Conservation (phyloP, 139 green algal genomes). For the Pleodorina starrii region DNA sequence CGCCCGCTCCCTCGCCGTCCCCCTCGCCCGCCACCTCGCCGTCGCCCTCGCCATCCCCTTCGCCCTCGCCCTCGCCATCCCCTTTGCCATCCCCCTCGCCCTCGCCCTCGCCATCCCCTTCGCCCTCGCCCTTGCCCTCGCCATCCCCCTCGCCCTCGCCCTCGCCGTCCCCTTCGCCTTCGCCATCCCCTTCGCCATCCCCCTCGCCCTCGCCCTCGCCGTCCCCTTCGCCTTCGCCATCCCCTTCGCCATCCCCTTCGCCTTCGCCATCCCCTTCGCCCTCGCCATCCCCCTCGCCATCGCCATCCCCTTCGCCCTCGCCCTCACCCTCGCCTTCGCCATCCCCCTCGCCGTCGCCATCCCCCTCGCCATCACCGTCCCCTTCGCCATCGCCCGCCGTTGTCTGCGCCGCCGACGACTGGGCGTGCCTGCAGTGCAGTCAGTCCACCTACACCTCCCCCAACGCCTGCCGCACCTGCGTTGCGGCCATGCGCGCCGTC, state of each 20-base stretch:
- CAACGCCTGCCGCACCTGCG: background rate
- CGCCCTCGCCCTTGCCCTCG: background rate
- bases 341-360: background rate
- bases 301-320: background rate
- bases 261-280: background rate
- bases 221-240: background rate
- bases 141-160: background rate
- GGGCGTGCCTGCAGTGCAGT: slow-evolving; percentile 9
- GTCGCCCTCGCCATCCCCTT: background rate
- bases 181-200: background rate
- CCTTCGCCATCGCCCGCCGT: background rate
- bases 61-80: background rate
- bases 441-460: background rate
- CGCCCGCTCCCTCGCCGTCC: background rate
- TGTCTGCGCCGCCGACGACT: background rate
- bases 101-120: background rate
- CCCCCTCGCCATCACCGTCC: background rate
- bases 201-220: background rate
- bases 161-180: background rate
- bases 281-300: background rate
- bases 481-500: background rate
- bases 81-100: background rate
- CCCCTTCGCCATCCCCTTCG: background rate
- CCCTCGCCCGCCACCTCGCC: background rate
- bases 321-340: background rate